phyloP scores from a whole-genome alignment of 2,329 filamentous ascomycete genomes.

The Fragosphaeria purpurea region DNA sequence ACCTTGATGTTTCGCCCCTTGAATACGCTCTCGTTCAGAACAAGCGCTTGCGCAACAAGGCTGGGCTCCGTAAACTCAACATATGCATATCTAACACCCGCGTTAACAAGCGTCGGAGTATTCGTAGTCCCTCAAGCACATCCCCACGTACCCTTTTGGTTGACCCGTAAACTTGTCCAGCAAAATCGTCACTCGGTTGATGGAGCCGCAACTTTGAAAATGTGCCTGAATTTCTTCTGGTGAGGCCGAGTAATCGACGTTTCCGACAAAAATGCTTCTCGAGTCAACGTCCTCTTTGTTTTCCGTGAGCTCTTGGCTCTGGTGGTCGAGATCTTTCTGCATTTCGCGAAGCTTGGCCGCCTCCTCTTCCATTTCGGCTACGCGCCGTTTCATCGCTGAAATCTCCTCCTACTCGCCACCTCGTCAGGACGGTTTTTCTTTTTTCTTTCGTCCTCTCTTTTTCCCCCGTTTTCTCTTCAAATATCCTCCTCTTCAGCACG shows the following conservation, averaged over 20 bases:
- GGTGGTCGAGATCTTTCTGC: conserved; percentile 77
- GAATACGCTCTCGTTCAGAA: conserved; percentile 93
- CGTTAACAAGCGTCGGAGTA: no score
- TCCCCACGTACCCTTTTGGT: conserved; percentile 80
- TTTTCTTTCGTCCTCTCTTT: conserved; percentile 1
- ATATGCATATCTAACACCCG: conserved; percentile 72
- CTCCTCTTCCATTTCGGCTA: conserved; percentile 86
- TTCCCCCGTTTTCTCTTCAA: neutral
- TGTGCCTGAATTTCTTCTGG: conserved; percentile 98
- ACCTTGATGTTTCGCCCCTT: conserved; percentile 85
- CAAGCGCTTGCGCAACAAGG: conserved; percentile 83
- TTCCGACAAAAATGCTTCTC: conserved; percentile 95
- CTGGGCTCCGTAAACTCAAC: conserved; percentile 95
- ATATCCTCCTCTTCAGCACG: conserved; percentile 10
- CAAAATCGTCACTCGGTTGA: conserved; percentile 95
- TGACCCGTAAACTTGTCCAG: conserved; percentile 98
- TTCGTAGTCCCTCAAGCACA: no score
- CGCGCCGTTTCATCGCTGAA: conserved; percentile 74
- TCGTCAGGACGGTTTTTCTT: conserved; percentile 11
- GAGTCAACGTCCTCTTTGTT: conserved; percentile 94
- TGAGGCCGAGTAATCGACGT: conserved; percentile 94
- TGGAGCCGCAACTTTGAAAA: conserved; percentile 93
- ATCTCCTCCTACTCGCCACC: conserved; percentile 56
- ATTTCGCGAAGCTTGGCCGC: conserved; percentile 78
- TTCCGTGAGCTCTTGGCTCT: conserved; percentile 72